Conservation (phyloP, 1,139 yeast genomes). For the Blastobotrys indianensis region DNA sequence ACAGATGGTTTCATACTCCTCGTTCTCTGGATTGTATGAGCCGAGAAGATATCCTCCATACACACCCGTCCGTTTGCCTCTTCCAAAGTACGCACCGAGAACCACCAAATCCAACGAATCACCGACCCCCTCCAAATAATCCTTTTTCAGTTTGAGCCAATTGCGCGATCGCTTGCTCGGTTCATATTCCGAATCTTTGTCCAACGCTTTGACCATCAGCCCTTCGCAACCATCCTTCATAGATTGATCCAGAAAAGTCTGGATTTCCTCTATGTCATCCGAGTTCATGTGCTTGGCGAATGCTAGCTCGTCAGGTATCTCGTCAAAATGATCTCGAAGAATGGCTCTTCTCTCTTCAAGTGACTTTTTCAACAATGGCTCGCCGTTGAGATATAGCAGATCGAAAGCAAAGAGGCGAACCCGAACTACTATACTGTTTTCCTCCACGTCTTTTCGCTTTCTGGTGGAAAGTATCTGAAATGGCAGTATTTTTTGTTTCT, state of each 20-base stretch:
- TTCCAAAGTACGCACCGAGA: slow-evolving; percentile 89
- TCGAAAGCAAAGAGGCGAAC: slow-evolving; percentile 94
- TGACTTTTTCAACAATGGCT: slow-evolving; percentile 61
- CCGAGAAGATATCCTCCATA: slow-evolving; percentile 94
- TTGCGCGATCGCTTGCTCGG: slow-evolving; percentile 93
- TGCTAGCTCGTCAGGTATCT: slow-evolving; percentile 70
- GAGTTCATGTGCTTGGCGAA: slow-evolving; percentile 76
- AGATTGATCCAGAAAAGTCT: slow-evolving; percentile 80
- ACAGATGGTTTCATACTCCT: slow-evolving; percentile 91
- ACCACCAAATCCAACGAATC: slow-evolving; percentile 93
- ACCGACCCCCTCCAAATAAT: slow-evolving; percentile 78
- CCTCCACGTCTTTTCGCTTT: slow-evolving; percentile 86
- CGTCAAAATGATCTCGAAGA: slow-evolving; percentile 50
- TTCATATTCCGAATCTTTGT: slow-evolving; percentile 76
- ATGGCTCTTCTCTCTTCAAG: slow-evolving; percentile 63
- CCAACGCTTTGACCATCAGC: slow-evolving; percentile 86
- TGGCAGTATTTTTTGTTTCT: slow-evolving; percentile 69
- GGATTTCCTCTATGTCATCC: slow-evolving; percentile 65
- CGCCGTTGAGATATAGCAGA: slow-evolving; percentile 64
- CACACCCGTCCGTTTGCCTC: slow-evolving; percentile 89
- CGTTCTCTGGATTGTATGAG: slow-evolving; percentile 81
- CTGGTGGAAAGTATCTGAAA: slow-evolving; percentile 90
- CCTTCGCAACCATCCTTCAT: slow-evolving; percentile 94
- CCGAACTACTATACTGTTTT: slow-evolving; percentile 79
- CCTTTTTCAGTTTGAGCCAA: slow-evolving; percentile 94